phyloP scores from a whole-genome alignment of 805 yeast species.

The Starmerella tilneyi region DNA sequence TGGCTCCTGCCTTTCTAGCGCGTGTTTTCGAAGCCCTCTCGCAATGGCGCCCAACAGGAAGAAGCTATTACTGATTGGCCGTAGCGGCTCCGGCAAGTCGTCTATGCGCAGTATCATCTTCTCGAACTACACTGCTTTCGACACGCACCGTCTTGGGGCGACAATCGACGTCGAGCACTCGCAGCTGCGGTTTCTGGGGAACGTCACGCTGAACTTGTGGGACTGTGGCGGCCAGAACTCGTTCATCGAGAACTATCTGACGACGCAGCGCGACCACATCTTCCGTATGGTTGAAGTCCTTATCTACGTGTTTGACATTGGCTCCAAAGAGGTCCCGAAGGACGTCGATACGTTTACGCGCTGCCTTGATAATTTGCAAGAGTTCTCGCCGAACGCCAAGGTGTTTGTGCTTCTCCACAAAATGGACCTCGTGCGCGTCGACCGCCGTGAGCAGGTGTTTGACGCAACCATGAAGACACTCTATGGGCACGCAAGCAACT shows the following conservation, averaged over 20 bases:
- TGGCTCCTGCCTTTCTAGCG: no score
- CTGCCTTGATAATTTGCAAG: slow-evolving; percentile 68
- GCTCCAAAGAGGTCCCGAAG: slow-evolving; percentile 78
- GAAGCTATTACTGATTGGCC: slow-evolving; percentile 67
- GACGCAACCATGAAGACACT: slow-evolving; percentile 73
- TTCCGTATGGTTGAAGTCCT: slow-evolving; percentile 92
- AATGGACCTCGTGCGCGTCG: slow-evolving; percentile 88
- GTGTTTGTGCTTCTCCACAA: slow-evolving; percentile 87
- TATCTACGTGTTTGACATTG: slow-evolving; percentile 94
- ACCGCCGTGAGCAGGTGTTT: slow-evolving; percentile 74
- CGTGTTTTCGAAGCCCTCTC: no score
- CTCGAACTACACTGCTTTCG: slow-evolving; percentile 89
- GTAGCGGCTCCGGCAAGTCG: slow-evolving; percentile 94
- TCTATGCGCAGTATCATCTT: slow-evolving; percentile 96
- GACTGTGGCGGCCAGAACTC: slow-evolving; percentile 95
- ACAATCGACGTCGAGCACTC: slow-evolving; percentile 98
- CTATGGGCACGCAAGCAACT: slow-evolving; percentile 62
- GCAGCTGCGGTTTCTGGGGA: slow-evolving; percentile 81
- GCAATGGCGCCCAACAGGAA: slow-evolving; percentile 35
- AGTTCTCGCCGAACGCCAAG: slow-evolving; percentile 81
- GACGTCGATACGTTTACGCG: slow-evolving; percentile 86
- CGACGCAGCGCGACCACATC: slow-evolving; percentile 80
- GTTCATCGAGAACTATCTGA: slow-evolving; percentile 87
- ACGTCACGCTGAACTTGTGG: slow-evolving; percentile 92
- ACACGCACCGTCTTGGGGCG: slow-evolving; percentile 89